Evolutionary conservation across 208 protist genomes (phyloP).

Genomic region (Crithidia fasciculata): DNA sequence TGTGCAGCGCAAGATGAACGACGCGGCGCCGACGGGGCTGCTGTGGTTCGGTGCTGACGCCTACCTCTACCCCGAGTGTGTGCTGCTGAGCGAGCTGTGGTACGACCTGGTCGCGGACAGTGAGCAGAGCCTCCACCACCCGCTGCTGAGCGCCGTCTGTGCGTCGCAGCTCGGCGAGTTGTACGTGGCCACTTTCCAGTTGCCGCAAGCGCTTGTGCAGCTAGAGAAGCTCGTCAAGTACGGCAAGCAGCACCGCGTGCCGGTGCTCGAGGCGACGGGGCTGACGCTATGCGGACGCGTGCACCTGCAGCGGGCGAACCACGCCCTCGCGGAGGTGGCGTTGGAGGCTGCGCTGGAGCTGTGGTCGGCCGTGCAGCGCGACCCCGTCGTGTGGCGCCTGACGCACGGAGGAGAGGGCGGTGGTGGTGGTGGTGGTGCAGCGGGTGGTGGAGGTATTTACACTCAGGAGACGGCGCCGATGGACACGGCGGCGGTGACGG

Average conservation of each 20-base stretch:
- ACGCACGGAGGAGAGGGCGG: not conserved
- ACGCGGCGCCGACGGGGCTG: slow-evolving; percentile 31
- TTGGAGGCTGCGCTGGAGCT: slow-evolving; percentile 56
- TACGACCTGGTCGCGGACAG: slow-evolving; percentile 61
- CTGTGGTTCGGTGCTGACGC: slow-evolving; percentile 52
- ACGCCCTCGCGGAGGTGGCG: slow-evolving; percentile 73
- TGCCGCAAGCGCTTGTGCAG: slow-evolving; percentile 66
- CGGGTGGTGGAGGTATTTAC: too few species aligned
- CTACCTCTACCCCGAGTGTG: slow-evolving; percentile 84
- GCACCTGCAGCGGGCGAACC: slow-evolving; percentile 79
- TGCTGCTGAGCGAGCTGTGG: slow-evolving; percentile 88
- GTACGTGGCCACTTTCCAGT: slow-evolving; percentile 84
- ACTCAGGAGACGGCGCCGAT: slow-evolving; percentile 14
- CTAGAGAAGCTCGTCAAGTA: slow-evolving; percentile 59
- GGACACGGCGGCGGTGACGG: slow-evolving; percentile 9
- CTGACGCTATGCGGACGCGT: slow-evolving; percentile 76
- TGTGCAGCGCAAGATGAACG: slow-evolving; percentile 61
- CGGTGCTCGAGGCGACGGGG: slow-evolving; percentile 69
- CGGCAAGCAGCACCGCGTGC: slow-evolving; percentile 37
- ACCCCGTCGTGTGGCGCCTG: slow-evolving; percentile 27
- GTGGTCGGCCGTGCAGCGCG: slow-evolving; percentile 39
- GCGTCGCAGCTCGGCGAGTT: slow-evolving; percentile 83
- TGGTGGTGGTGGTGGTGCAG: not conserved
- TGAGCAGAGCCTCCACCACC: slow-evolving; percentile 66
- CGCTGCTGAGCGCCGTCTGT: slow-evolving; percentile 62